These are phyloP conservation scores for Debaryomyces prosopidis DNA, from an alignment of 805 yeast genomes.

Conservation along the genomic window DNA sequence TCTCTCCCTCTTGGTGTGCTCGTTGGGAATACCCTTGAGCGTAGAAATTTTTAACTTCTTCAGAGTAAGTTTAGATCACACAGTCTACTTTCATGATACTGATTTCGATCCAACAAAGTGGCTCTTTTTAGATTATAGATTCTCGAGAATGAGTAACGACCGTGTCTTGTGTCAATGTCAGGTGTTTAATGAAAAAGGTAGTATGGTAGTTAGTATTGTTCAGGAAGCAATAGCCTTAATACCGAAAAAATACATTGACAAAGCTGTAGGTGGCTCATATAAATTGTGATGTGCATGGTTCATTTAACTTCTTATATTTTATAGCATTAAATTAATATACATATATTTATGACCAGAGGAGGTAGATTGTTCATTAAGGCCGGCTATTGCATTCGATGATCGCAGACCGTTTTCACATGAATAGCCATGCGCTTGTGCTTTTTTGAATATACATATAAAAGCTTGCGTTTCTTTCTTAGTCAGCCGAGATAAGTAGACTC, in stretches of 20 bases:
- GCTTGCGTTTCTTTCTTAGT: too few relatives aligned
- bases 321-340: not conserved
- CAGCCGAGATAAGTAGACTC: too few relatives aligned
- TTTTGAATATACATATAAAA: too few relatives aligned
- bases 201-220: slow-evolving; percentile 56
- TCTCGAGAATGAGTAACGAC: slow-evolving; percentile 50
- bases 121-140: slow-evolving; percentile 50
- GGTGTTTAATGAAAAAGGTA: slow-evolving; percentile 49
- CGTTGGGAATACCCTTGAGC: slow-evolving; percentile 40
- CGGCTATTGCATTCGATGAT: too few relatives aligned
- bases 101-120: slow-evolving; percentile 52
- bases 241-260: slow-evolving; percentile 8
- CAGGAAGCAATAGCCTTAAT: slow-evolving; percentile 62
- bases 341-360: too few relatives aligned
- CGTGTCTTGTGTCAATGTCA: slow-evolving; percentile 60
- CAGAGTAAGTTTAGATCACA: slow-evolving; percentile 67
- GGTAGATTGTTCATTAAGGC: too few relatives aligned
- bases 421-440: too few relatives aligned
- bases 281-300: slow-evolving; percentile 1
- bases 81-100: slow-evolving; percentile 63
- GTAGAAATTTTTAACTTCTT: slow-evolving; percentile 31
- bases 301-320: not conserved
- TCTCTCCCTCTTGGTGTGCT: slow-evolving; percentile 51
- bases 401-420: too few relatives aligned
- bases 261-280: slow-evolving; percentile 5